Base-by-base conservation (phyloP, 495 filamentous ascomycete genomes). In the Tuber aestivum region DNA sequence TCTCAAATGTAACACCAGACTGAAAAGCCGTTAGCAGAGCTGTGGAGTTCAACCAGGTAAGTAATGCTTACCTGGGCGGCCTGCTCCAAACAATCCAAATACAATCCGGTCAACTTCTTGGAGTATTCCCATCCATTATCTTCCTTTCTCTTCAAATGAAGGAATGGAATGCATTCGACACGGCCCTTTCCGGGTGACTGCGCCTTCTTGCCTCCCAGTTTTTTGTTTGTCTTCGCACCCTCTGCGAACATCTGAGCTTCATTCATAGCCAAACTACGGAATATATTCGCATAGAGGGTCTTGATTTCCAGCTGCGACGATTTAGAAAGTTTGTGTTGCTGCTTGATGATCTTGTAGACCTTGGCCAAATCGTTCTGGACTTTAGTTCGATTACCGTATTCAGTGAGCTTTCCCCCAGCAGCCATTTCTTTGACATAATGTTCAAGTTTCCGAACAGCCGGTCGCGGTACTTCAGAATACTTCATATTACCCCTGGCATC, bases 371-470 rank as follows among this genome's bases (percentile, higher is more conserved):
- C 95, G 81, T 95, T 95, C 84, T 97, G 94, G 37, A 99, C 96
- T 87, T 98, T 99, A 48, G 93, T 94, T 20, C 95, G 91, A 86
- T 97, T 99, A 83, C 95, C 95, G 84, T 99, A 99, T 84, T 99
- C 95, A 32, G 94, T 97, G 75, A 99, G 94, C 83, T 97, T 97
- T 77, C 95, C 95, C 40, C 95, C 95, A 77, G 97, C 94, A 1
- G 95, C 95, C 95, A 99, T 98, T 83, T 99, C 95, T 82, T 91
- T 92, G 41, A 99, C 95, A 80, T 99, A 99, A 83, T 97, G 94
- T 86, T 99, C 95, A 42, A 99, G 89, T 85, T 99, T 99, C 72
- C 96, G 91, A 82, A 94, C 94, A 82, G 94, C 96, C 16, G 91
- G 86, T 44, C 96, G 89, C n/a, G 93, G 92, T 23, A 91, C 87